Conservation (phyloP, 2,329 filamentous ascomycete species). For the Pseudogymnoascus verrucosus region DNA sequence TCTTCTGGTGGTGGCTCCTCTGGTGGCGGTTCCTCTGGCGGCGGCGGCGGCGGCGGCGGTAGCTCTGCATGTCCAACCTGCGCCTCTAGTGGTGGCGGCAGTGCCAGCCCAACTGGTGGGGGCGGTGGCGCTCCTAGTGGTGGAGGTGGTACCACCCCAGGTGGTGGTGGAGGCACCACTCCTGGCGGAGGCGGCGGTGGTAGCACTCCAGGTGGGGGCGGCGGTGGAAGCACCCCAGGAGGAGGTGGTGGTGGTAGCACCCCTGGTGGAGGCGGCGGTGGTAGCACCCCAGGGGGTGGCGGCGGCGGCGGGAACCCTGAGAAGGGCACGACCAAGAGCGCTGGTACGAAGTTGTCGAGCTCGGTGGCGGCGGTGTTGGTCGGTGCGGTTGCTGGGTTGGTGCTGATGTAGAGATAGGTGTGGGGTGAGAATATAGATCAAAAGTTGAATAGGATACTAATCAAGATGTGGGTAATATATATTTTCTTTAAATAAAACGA, state of each 20-base stretch:
- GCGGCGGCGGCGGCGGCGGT: background rate
- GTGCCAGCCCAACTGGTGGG: no score
- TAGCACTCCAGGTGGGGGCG: background rate
- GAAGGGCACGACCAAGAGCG: background rate
- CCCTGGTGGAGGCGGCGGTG: background rate
- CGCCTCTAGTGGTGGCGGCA: background rate
- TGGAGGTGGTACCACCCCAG: background rate
- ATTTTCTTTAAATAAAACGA: background rate
- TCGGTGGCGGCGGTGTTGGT: background rate
- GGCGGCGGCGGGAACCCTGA: background rate
- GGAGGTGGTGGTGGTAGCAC: background rate
- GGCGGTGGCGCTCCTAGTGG: background rate
- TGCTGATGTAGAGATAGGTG: background rate
- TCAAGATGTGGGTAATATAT: background rate
- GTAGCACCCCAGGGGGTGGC: background rate
- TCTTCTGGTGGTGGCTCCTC: background rate
- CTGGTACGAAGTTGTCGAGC: background rate
- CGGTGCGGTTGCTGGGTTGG: background rate
- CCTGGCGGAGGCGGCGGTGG: background rate
- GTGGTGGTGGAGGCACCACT: background rate
- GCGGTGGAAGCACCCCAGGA: background rate
- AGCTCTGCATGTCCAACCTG: background rate
- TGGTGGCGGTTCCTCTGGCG: background rate
- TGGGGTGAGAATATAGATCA: background rate
- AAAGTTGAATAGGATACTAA: background rate